A percentile compares a stretch with the other conserved stretches of the same genome.
phyloP scores from a whole-genome alignment of 768 basidiomycete genomes.

The Mycena olivaceomarginata region DNA sequence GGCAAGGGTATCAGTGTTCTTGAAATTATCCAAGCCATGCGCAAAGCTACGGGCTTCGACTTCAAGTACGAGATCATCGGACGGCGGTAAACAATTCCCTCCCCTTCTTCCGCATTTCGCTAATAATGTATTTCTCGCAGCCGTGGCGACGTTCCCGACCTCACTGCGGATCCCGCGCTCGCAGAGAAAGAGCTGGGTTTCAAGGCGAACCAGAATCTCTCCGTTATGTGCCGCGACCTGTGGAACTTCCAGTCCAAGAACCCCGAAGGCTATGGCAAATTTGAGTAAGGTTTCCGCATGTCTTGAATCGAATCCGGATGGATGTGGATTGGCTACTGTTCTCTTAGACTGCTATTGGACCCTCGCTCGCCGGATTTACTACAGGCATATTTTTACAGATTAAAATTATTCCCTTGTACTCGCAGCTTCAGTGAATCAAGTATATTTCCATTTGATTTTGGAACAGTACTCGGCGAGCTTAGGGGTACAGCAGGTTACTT shows the following conservation, averaged over 20 bases:
- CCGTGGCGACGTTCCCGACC: conserved; percentile 95
- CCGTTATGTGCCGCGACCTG: conserved; percentile 96
- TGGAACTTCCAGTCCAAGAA: conserved; percentile 99
- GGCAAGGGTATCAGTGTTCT: conserved; percentile 95
- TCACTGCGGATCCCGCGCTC: conserved; percentile 94
- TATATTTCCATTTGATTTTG: no score
- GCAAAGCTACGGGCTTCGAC: conserved; percentile 90
- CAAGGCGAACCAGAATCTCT: conserved; percentile 85
- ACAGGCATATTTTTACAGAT: conserved; percentile 18
- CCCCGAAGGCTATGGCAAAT: conserved; percentile 81
- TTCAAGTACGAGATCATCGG: conserved; percentile 94
- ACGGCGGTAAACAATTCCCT: conserved; percentile 78
- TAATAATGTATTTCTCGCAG: conserved; percentile 61
- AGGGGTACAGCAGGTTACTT: no score
- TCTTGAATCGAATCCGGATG: background rate
- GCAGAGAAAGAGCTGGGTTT: conserved; percentile 97
- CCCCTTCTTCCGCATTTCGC: conserved; percentile 16
- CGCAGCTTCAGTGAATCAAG: background rate
- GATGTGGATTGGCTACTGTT: conserved; percentile 21
- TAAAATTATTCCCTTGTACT: conserved; percentile 6
- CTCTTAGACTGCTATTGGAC: conserved; percentile 20
- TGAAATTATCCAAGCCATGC: conserved; percentile 97
- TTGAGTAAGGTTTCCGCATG: background rate
- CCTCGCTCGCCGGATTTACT: conserved; percentile 9
- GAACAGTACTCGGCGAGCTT: no score